A percentile compares a stretch with the other conserved stretches of the same genome.
These are phyloP conservation scores for Hemisphaericaspora subhashii DNA, from an alignment of 1,139 yeast species.

Conservation along the genomic window DNA sequence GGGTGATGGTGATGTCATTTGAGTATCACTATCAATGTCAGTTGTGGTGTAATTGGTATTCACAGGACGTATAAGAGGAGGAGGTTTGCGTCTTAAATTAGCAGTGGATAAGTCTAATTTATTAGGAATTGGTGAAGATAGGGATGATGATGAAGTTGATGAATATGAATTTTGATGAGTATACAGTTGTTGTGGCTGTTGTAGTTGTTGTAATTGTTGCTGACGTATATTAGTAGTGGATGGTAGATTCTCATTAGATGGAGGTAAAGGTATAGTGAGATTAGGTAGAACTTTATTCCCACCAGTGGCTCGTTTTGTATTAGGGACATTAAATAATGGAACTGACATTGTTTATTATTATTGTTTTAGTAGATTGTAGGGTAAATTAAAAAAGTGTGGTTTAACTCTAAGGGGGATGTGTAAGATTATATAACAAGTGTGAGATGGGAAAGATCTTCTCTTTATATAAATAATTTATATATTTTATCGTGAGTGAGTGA, in stretches of 20 bases:
- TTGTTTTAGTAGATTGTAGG: no score
- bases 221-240: conserved; percentile 1
- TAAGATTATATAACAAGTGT: no score
- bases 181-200: conserved; percentile 1
- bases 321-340: conserved; percentile 18
- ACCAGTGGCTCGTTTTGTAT: conserved; percentile 11
- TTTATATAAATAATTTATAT: no score
- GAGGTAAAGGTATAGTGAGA: conserved; percentile 14
- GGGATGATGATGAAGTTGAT: conserved; percentile 10
- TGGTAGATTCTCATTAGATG: conserved; percentile 5
- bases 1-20: conserved; percentile 4
- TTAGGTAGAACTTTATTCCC: conserved; percentile 13
- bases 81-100: conserved; percentile 37
- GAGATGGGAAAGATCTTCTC: no score
- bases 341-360: conserved; percentile 12
- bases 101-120: conserved; percentile 13
- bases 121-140: conserved; percentile 11
- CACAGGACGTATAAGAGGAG: conserved; percentile 25
- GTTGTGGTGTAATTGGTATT: conserved; percentile 17
- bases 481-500: no score
- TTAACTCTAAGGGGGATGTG: no score
- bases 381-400: no score
- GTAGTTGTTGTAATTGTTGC: conserved; percentile 8
- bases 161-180: conserved; percentile 3
- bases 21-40: conserved; percentile 5